A percentile compares a stretch with the other conserved stretches of the same genome.
Conservation (phyloP, 2,329 filamentous ascomycete species). For the Ophiostoma triangulosporum region DNA sequence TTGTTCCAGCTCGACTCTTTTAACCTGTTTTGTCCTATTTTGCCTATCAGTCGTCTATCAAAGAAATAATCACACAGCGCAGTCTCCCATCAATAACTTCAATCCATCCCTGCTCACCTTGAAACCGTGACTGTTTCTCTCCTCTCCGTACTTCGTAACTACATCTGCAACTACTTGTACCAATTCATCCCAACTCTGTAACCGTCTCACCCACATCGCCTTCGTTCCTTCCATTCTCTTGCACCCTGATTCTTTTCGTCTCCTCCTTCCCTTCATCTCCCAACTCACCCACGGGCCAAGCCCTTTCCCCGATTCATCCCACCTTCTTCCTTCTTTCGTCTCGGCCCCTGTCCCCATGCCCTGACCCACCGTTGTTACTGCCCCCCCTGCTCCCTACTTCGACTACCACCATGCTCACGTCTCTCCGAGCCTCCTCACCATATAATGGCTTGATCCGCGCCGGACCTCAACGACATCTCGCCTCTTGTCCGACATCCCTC, state of each 20-base stretch:
- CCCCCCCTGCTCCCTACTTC: background rate
- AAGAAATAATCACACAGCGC: too few species aligned
- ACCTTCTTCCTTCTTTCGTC: constrained; percentile 2
- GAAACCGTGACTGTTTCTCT: background rate
- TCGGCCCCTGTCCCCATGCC: background rate
- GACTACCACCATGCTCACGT: background rate
- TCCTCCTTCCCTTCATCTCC: background rate
- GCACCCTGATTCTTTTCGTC: constrained; percentile 8
- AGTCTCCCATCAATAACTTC: background rate
- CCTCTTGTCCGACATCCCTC: background rate
- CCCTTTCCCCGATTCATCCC: background rate
- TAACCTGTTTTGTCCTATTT: background rate
- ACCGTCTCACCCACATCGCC: background rate
- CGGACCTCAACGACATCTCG: background rate
- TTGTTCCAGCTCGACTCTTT: background rate
- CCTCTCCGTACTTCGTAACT: background rate
- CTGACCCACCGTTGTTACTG: background rate
- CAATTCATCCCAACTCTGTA: background rate
- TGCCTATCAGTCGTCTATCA: background rate
- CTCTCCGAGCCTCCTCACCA: constrained; percentile 7
- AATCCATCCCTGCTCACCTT: background rate
- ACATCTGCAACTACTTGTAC: background rate
- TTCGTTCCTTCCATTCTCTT: background rate
- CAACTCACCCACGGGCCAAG: background rate
- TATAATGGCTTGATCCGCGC: constrained; percentile 14